Conservation (phyloP, 768 basidiomycete genomes). For the Psilocybe azurescens region DNA sequence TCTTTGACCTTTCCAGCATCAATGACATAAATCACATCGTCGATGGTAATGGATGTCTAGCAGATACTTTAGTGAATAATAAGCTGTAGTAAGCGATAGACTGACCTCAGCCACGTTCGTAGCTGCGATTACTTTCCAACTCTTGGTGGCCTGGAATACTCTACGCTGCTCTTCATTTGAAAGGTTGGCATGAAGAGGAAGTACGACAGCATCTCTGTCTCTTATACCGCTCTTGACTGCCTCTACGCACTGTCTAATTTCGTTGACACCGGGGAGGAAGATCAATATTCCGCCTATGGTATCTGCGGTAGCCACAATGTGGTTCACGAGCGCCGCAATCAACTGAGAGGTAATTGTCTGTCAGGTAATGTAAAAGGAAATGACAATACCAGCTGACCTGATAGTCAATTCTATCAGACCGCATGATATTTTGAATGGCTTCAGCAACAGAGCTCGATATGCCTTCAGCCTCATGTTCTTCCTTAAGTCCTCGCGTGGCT, state of each 20-base stretch:
- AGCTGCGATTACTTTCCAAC: conserved; percentile 86
- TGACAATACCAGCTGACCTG: conserved; percentile 45
- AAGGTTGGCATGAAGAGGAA: conserved; percentile 91
- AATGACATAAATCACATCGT: conserved; percentile 86
- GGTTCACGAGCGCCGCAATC: conserved; percentile 65
- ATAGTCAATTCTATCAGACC: conserved; percentile 74
- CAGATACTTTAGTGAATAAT: conserved; percentile 1
- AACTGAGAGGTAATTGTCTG: conserved; percentile 44
- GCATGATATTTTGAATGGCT: conserved; percentile 64
- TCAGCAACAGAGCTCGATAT: conserved; percentile 54
- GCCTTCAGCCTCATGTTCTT: conserved; percentile 55
- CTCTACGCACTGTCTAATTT: conserved; percentile 80
- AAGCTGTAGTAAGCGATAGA: not conserved
- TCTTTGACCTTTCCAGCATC: conserved; percentile 90
- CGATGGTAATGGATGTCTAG: conserved; percentile 89
- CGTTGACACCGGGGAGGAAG: conserved; percentile 91
- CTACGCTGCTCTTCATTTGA: conserved; percentile 82
- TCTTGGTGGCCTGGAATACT: conserved; percentile 67
- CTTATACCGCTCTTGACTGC: conserved; percentile 45
- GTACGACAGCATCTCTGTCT: conserved; percentile 50
- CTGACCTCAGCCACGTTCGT: conserved; percentile 91
- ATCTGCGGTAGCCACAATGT: conserved; percentile 58
- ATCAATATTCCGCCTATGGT: conserved; percentile 76
- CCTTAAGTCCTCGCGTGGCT: conserved; percentile 41
- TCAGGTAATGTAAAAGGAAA: not conserved